These are phyloP conservation scores for Ramalina intermedia DNA, from an alignment of 495 filamentous ascomycete genomes.

Conservation along the genomic window DNA sequence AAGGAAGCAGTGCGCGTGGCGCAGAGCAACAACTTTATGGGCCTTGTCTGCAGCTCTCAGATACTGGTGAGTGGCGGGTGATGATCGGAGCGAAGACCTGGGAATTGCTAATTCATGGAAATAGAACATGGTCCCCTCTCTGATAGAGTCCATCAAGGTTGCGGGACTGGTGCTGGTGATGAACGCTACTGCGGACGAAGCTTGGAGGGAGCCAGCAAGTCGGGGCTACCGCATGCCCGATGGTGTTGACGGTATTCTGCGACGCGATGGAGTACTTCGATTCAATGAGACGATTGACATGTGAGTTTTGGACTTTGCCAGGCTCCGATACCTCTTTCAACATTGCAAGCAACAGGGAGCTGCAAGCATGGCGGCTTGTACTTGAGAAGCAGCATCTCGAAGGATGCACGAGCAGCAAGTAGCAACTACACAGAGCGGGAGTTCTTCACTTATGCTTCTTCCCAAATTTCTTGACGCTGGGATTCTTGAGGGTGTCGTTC, in stretches of 20 bases:
- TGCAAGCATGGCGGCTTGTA: not conserved
- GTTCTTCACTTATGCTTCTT: no score
- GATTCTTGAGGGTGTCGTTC: no score
- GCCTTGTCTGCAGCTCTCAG: conserved; percentile 73
- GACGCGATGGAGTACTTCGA: conserved; percentile 68
- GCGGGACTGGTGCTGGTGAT: conserved; percentile 84
- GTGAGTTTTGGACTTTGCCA: conserved; percentile 21
- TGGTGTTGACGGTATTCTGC: conserved; percentile 78
- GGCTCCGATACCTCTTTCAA: not conserved
- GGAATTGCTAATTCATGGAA: not conserved
- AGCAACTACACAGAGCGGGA: no score
- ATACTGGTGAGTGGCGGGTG: conserved; percentile 52
- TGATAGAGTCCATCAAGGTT: conserved; percentile 85
- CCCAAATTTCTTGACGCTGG: no score
- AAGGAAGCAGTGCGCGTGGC: conserved; percentile 92
- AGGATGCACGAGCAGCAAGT: no score
- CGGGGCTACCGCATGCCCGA: conserved; percentile 37
- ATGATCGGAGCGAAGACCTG: not conserved
- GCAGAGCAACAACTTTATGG: conserved; percentile 96
- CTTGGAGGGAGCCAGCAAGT: conserved; percentile 25
- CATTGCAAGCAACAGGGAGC: not conserved
- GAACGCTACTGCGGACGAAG: conserved; percentile 52
- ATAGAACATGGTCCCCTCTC: conserved; percentile 81
- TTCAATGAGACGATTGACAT: conserved; percentile 95
- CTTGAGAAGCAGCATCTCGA: no score